Evolutionary conservation across 257 asterid species (phyloP).

Genomic region (Solanum chilense): DNA sequence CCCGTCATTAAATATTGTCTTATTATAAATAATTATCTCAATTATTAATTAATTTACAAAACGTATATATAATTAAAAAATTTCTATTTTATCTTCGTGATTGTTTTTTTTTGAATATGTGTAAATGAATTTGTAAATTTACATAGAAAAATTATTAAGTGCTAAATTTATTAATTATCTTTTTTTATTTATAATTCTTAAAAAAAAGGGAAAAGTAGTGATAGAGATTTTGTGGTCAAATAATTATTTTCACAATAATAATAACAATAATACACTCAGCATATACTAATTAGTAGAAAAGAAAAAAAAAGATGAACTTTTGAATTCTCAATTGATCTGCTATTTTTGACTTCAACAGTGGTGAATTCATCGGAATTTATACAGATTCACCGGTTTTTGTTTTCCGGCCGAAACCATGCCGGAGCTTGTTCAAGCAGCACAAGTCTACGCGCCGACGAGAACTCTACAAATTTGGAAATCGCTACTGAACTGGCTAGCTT

Average conservation of each 20-base stretch:
- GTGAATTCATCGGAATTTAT: not conserved
- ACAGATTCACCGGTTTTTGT: not conserved
- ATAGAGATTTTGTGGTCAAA: not conserved
- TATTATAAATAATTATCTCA: too few relatives aligned
- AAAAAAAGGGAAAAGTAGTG: too few relatives aligned
- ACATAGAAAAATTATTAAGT: not conserved
- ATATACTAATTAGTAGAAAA: not conserved
- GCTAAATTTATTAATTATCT: too few relatives aligned
- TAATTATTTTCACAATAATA: not conserved
- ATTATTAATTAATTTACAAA: too few relatives aligned
- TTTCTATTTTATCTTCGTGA: not conserved
- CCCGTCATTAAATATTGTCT: not conserved
- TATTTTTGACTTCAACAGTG: not conserved
- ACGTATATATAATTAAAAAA: too few relatives aligned
- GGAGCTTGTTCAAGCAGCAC: conserved; percentile 66
- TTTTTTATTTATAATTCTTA: too few relatives aligned
- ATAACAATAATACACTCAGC: not conserved
- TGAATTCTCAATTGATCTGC: not conserved
- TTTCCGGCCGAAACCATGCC: conserved; percentile 27
- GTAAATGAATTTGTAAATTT: too few relatives aligned
- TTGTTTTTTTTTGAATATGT: not conserved
- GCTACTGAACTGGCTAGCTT: conserved; percentile 66
- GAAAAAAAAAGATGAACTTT: too few relatives aligned
- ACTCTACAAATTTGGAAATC: conserved; percentile 76
- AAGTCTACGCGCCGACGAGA: conserved; percentile 65